Conservation (phyloP, 768 basidiomycete species). For the Tephrocybe sp. region DNA sequence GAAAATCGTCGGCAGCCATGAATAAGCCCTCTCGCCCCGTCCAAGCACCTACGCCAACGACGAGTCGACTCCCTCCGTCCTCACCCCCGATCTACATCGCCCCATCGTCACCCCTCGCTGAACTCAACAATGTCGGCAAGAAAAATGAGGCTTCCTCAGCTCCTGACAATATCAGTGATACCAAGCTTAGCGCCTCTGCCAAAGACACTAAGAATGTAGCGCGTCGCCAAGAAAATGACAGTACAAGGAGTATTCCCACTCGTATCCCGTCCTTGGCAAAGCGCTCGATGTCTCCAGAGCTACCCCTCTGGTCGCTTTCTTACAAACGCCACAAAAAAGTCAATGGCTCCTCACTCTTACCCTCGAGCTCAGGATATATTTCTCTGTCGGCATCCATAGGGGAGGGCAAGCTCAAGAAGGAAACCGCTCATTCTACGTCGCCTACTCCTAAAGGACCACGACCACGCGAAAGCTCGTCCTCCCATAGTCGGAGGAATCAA, state of each 20-base stretch:
- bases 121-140: conserved; percentile 11
- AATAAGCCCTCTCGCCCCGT: not conserved
- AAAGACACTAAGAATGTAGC: not conserved
- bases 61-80: not conserved
- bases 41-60: not conserved
- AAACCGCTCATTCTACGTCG: not conserved
- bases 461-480: not conserved
- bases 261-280: not conserved
- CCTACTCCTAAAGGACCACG: not conserved
- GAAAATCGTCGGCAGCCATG: not conserved
- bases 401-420: not conserved
- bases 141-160: not conserved
- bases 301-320: too few relatives aligned
- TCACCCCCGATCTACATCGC: not conserved
- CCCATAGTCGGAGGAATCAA: conserved; percentile 9
- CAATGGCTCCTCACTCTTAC: too few relatives aligned
- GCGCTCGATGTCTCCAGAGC: not conserved
- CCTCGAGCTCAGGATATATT: too few relatives aligned
- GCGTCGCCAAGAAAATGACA: too few relatives aligned
- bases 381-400: too few relatives aligned
- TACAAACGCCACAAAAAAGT: too few relatives aligned
- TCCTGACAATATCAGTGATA: not conserved
- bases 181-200: not conserved
- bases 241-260: too few relatives aligned
- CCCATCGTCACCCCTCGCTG: conserved; percentile 7